Base-by-base conservation (phyloP, 495 filamentous ascomycete species). In the Penicillium alfredii region DNA sequence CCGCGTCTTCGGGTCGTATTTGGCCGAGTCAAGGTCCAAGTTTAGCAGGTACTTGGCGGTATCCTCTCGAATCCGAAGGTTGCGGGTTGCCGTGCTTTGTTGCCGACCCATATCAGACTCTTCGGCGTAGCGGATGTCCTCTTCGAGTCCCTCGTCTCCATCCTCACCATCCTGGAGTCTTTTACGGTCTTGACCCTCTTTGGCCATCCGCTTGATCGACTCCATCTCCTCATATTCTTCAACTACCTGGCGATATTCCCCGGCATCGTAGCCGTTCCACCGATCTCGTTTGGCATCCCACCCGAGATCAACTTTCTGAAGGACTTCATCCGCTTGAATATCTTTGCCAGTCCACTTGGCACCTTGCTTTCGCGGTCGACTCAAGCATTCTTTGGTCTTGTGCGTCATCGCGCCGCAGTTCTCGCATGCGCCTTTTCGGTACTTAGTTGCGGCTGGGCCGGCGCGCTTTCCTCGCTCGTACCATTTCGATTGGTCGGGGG, bases 201-300 rank as follows among this genome's bases (percentile, higher is more conserved):
- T 67, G 4, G 76, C 57, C 34, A 68, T 60, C 45, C 71, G 75
- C 50, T 93, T 86, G 36, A 94, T 67, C 47, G 82, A 76, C 55
- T 97, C 92, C 51, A 94, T 57, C 51, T 88, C 77, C 42, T 92
- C 75, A 56, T 86, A 94, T 48, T 96, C 87, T 20, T 92, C 78
- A 16, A 96, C 78, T 3, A 96, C 88, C 35, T 76, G 71, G 37
- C 73, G 71, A 55, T 95, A 95, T 63, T 96, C 86, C 49, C 73
- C 75, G 2, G 90, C 72, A 60, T 97, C 89, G 63, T 94, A 98
- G 16, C 88, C 88, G 58, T 95, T 95, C 89, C 90, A 98, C 26
- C 90, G 74, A 65, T 98, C 92, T 49, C 92, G 71, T 69, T 98
- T 98, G n/a, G 92, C 92, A 63, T 97, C 92, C 88, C 90, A 98